phyloP scores from a whole-genome alignment of 345 rosid species.

The Streptanthus diversifolius region DNA sequence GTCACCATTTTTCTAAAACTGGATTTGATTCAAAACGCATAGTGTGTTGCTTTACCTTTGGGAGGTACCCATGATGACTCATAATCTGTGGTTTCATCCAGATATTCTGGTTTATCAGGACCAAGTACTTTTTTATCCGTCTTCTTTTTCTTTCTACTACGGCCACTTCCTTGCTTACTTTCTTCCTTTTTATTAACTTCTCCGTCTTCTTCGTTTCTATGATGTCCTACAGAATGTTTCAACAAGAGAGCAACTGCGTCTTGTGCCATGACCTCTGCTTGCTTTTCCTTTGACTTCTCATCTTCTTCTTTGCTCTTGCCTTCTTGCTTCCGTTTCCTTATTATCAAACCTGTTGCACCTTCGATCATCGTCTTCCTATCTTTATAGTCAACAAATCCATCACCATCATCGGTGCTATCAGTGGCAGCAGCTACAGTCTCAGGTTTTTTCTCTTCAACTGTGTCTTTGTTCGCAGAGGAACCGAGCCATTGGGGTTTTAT shows the following conservation, averaged over 20 bases:
- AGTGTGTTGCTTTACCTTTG: slow-evolving; percentile 46
- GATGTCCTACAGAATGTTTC: slow-evolving; percentile 74
- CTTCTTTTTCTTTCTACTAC: slow-evolving; percentile 41
- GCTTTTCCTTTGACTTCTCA: slow-evolving; percentile 39
- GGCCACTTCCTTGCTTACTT: slow-evolving; percentile 20
- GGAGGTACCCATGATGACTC: slow-evolving; percentile 93
- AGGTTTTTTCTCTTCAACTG: slow-evolving; percentile 36
- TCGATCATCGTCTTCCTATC: slow-evolving; percentile 71
- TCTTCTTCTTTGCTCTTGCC: slow-evolving; percentile 39
- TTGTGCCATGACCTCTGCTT: slow-evolving; percentile 56
- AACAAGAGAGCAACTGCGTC: slow-evolving; percentile 86
- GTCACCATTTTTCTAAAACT: neutral
- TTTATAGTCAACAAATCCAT: slow-evolving; percentile 77
- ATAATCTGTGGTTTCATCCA: slow-evolving; percentile 44
- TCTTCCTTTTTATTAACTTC: slow-evolving; percentile 36
- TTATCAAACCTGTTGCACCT: slow-evolving; percentile 67
- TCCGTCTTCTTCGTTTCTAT: slow-evolving; percentile 45
- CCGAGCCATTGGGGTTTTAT: slow-evolving; percentile 95
- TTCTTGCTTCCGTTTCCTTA: slow-evolving; percentile 67
- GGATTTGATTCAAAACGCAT: slow-evolving; percentile 1
- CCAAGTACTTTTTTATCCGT: slow-evolving; percentile 57
- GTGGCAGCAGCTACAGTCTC: slow-evolving; percentile 32
- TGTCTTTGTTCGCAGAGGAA: slow-evolving; percentile 53
- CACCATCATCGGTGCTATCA: slow-evolving; percentile 39
- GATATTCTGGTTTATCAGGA: slow-evolving; percentile 76